Percentiles rank a stretch among this genome's conserved stretches.
phyloP scores from a whole-genome alignment of 2,329 filamentous ascomycete genomes.

The Curvularia sp. region DNA sequence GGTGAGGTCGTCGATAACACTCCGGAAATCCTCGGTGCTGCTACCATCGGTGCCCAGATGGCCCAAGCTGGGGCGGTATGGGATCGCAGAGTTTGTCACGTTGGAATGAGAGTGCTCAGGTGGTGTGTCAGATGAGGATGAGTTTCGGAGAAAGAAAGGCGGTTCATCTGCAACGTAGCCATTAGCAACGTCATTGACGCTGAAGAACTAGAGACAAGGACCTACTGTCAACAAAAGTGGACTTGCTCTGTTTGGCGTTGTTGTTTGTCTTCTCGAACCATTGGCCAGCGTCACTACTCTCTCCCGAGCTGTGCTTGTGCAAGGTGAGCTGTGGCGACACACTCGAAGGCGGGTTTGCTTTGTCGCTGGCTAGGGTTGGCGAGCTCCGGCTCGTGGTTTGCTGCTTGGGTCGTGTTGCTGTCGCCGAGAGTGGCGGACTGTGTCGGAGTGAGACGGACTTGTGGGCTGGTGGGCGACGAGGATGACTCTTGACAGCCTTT shows the following conservation, averaged over 20 bases:
- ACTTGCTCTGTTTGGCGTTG: constrained; percentile 50
- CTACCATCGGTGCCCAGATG: constrained; percentile 57
- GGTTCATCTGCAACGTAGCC: constrained; percentile 48
- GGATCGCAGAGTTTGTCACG: constrained; percentile 28
- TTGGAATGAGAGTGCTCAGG: constrained; percentile 42
- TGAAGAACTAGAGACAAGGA: background rate
- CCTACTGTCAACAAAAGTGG: constrained; percentile 54
- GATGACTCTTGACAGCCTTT: constrained; percentile 31
- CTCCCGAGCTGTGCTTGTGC: constrained; percentile 56
- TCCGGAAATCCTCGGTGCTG: constrained; percentile 76
- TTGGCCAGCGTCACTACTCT: constrained; percentile 60
- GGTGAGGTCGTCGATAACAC: constrained; percentile 87
- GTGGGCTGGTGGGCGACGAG: constrained; percentile 55
- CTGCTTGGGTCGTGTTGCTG: constrained; percentile 6
- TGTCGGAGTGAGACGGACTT: constrained; percentile 58
- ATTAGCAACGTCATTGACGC: constrained; percentile 6
- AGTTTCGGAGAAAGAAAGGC: constrained; percentile 56
- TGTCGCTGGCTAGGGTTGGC: constrained; percentile 42
- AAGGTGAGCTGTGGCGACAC: constrained; percentile 42
- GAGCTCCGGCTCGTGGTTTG: constrained; percentile 31
- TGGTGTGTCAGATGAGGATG: constrained; percentile 54
- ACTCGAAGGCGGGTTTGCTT: constrained; percentile 53
- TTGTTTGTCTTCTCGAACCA: constrained; percentile 63
- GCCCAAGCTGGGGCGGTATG: constrained; percentile 51
- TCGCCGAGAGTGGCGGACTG: constrained; percentile 33